Base-by-base conservation (phyloP, 2,329 filamentous ascomycete species). In the Pezizomycotina sp. region DNA sequence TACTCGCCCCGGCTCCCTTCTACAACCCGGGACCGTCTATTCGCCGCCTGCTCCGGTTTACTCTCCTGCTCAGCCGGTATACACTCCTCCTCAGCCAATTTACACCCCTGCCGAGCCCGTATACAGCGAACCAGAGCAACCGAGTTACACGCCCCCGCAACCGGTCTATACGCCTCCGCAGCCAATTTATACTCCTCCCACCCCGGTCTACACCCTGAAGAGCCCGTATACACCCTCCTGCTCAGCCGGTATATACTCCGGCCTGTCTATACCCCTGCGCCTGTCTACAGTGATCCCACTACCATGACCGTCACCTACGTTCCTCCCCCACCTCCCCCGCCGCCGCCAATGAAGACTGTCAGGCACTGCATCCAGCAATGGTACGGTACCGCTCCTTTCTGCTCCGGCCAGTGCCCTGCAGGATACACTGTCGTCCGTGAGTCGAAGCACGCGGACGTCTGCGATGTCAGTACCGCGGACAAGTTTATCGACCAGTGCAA, bases 401-500 rank as follows among this genome's bases (percentile, higher is more conserved):
- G 38, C 15, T 33, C 36, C 26, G 38, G 38, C 18, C 33, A 37
- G 16, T 42, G 38, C 13, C 38, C 30, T 13, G 24, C 29, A 13
- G 16, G 31, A 4, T 37, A 34, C 33, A 42, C 30, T 16, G 38
- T 42, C 10, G 38, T 34, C 18, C 33, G 33, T 14, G 32, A 42
- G 21, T 34, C 33, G 22, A 18, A 31, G n/a, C 22, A 27, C 7
- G 34, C 38, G 18, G 34, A 34, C 21, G 23, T 22, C 9, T 42
- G 34, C 14, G 38, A 37, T 21, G 19, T 4, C 25, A 30, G 33
- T 12, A 33, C 38, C 12, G 21, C 23, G n/a, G 29, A 28, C 20
- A 41, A 41, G 38, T 33, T 42, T 13, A 36, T 42, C 24, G 33
- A 32, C 16, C 28, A 18, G n/a, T 42, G 38, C 21, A 30, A 36